Evolutionary conservation across 768 basidiomycete genomes (phyloP), one percentile per base, ranked within the genome.

Genomic region (Phylloporus sp.): DNA sequence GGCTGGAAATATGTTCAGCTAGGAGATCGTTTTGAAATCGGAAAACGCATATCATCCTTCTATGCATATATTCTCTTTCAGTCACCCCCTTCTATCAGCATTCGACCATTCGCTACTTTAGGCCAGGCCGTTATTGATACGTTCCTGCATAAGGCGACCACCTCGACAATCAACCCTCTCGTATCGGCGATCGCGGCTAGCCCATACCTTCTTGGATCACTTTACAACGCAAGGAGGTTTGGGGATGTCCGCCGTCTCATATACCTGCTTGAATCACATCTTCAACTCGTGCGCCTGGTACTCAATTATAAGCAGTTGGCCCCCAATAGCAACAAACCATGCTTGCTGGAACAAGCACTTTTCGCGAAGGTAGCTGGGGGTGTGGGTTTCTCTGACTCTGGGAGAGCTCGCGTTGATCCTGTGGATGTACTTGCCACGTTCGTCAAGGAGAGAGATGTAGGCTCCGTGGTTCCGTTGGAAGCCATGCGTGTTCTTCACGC

Each of bases 1-100:
- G 80, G 83, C 3, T 97, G 94, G 94, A 88, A 89, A 65, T 97
- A 93, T 57, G 73, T 75, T 5, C 85, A 86, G 49, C 74, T 94
- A 12, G 85, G 86, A 5, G 88, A 91, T 62, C 79, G 88, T 34
- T 95, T 91, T 61, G 88, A 91, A 71, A 86, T 97, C 42, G 86
- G 86, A 18, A 75, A 78, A 47, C 73, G 83, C 15, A 74, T 92
- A 23, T 78, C 82, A 10, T 73, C 75, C 8, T 72, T 95, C 26
- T 95, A 88, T 64, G 72, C 78, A 13, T 77, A 80, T 35, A 78
- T 93, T 12, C 65, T 95, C 40, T 73, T 78, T 43, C 78, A 86
- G 54, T 77, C 81, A 2, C 79, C 86, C 1, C 81, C 81, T 0
- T 64, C 73, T 2, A 52, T 81, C 45, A 72, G 72, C 44, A 77